These are phyloP conservation scores for Cladosporium sp. DNA, from an alignment of 2,329 filamentous ascomycete species.

Conservation along the genomic window DNA sequence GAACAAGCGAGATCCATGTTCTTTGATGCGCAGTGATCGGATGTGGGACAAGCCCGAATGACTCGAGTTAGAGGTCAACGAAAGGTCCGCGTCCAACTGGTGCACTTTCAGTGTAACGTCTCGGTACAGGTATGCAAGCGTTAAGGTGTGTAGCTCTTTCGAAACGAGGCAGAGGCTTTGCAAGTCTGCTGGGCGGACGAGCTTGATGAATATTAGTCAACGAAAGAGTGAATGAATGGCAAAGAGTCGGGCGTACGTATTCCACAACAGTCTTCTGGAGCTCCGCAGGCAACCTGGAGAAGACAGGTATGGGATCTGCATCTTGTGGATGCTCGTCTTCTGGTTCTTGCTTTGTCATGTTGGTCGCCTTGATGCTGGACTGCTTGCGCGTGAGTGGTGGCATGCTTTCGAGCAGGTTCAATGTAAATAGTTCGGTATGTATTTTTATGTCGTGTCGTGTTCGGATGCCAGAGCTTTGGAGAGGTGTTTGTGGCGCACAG, in stretches of 20 bases:
- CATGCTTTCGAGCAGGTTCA: not conserved
- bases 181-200: not conserved
- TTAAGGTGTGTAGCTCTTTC: not conserved
- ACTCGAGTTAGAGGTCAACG: not conserved
- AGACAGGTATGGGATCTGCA: not conserved
- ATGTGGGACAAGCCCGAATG: not conserved
- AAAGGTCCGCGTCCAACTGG: not conserved
- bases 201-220: not conserved
- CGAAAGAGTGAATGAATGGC: not conserved
- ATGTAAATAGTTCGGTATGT: no score
- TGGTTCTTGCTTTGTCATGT: not conserved
- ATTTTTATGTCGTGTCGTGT: not conserved
- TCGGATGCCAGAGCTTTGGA: not conserved
- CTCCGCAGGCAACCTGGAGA: not conserved
- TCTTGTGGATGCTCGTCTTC: not conserved
- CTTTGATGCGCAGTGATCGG: not conserved
- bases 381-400: not conserved
- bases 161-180: not conserved
- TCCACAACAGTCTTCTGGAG: constrained; percentile 1
- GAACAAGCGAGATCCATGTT: not conserved
- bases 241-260: not conserved
- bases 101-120: not conserved
- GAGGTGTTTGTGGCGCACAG: no score
- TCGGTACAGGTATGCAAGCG: constrained; percentile 2
- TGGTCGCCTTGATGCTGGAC: not conserved